phyloP scores from a whole-genome alignment of 495 filamentous ascomycete species.

The Aspergillus sclerotiicarbonarius region DNA sequence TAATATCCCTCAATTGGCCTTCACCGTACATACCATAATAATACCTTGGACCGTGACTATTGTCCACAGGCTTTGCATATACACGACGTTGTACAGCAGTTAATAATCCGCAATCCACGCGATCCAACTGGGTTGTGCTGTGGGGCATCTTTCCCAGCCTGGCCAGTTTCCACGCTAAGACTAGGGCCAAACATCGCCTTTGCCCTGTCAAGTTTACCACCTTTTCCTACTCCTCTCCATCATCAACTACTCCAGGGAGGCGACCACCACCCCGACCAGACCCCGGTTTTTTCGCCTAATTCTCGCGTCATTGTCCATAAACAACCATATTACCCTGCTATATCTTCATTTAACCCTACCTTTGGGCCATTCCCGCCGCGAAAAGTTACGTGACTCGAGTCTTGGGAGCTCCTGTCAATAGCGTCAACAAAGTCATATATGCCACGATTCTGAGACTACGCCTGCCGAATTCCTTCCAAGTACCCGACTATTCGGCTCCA shows the following conservation, averaged over 20 bases:
- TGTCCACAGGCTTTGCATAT: not conserved
- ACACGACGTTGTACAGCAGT: conserved; percentile 13
- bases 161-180: conserved; percentile 48
- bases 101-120: conserved; percentile 29
- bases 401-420: conserved; percentile 26
- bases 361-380: conserved; percentile 20
- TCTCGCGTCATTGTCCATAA: conserved; percentile 25
- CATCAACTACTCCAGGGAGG: conserved; percentile 14
- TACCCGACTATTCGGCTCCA: conserved; percentile 14
- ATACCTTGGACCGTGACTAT: conserved; percentile 2
- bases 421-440: conserved; percentile 30
- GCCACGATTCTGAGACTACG: conserved; percentile 20
- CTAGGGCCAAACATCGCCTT: conserved; percentile 50
- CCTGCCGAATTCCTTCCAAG: conserved; percentile 22
- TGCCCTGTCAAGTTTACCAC: conserved; percentile 41
- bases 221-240: conserved; percentile 34
- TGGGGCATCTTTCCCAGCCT: conserved; percentile 41
- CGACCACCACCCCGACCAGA: conserved; percentile 4
- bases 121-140: conserved; percentile 34
- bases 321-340: conserved; percentile 5
- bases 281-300: conserved; percentile 21
- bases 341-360: conserved; percentile 14
- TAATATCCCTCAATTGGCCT: not conserved
- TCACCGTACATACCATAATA: conserved; percentile 16
- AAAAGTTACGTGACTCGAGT: conserved; percentile 22